A percentile compares a stretch with the other conserved stretches of the same genome.
phyloP scores from a whole-genome alignment of 306 rosid species.

The Castanea sativa region DNA sequence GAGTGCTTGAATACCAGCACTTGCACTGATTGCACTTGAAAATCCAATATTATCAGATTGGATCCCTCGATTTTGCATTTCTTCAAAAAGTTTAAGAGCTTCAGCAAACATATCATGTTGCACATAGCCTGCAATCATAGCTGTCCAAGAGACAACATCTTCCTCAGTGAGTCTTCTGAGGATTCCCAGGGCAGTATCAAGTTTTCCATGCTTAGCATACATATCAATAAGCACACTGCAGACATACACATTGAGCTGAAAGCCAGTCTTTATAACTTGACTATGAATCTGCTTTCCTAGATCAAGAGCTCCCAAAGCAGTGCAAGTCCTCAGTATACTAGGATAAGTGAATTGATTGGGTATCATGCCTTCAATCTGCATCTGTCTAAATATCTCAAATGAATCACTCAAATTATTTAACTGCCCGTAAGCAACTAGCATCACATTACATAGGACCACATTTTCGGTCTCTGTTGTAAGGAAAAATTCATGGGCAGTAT shows the following conservation, averaged over 20 bases:
- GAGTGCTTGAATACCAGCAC: slow-evolving; percentile 75
- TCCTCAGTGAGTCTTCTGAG: slow-evolving; percentile 54
- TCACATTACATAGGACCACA: slow-evolving; percentile 82
- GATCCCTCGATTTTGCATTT: slow-evolving; percentile 69
- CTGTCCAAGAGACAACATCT: slow-evolving; percentile 84
- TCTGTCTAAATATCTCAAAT: slow-evolving; percentile 58
- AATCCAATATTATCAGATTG: slow-evolving; percentile 72
- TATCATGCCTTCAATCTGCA: slow-evolving; percentile 70
- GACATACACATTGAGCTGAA: slow-evolving; percentile 71
- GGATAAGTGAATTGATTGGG: slow-evolving; percentile 92
- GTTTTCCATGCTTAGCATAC: slow-evolving; percentile 78
- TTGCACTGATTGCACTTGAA: slow-evolving; percentile 82
- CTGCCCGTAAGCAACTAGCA: slow-evolving; percentile 86
- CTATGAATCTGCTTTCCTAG: slow-evolving; percentile 83
- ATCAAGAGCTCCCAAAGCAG: slow-evolving; percentile 63
- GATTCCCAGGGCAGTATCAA: slow-evolving; percentile 59
- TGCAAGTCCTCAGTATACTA: slow-evolving; percentile 78
- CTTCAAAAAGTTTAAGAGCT: slow-evolving; percentile 69
- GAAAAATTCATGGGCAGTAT: slow-evolving; percentile 68
- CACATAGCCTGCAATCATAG: slow-evolving; percentile 85
- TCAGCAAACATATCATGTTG: slow-evolving; percentile 62
- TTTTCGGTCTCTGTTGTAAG: slow-evolving; percentile 66
- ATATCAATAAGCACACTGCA: slow-evolving; percentile 86
- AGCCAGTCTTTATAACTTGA: slow-evolving; percentile 75
- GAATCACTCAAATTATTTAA: slow-evolving; percentile 58